Percentiles rank a stretch among this genome's conserved stretches.
These are phyloP conservation scores for Xylaria sp. DNA, from an alignment of 2,329 filamentous ascomycete genomes.

Conservation along the genomic window DNA sequence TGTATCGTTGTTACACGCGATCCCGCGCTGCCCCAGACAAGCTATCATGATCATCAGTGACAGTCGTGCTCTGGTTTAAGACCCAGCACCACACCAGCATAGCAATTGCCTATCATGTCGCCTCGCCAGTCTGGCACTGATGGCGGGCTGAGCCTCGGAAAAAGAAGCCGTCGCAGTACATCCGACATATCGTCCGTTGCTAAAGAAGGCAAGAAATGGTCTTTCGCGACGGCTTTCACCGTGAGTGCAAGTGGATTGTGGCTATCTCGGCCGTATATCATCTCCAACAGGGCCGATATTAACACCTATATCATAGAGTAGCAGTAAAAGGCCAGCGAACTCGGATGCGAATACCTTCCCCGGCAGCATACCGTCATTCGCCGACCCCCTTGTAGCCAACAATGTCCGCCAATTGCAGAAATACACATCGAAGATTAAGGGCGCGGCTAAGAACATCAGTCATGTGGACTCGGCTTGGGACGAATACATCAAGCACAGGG, in stretches of 20 bases:
- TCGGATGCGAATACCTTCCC: slow-evolving; percentile 26
- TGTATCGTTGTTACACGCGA: slow-evolving; percentile 21
- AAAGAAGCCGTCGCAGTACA: slow-evolving; percentile 28
- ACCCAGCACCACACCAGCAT: slow-evolving; percentile 5
- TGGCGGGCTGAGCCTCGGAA: slow-evolving; percentile 8
- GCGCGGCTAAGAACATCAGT: slow-evolving; percentile 27
- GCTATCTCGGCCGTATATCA: background rate
- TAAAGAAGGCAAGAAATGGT: slow-evolving; percentile 34
- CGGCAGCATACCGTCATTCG: slow-evolving; percentile 21
- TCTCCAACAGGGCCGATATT: background rate
- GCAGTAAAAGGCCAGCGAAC: slow-evolving; percentile 18
- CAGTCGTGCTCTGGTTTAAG: slow-evolving; percentile 2
- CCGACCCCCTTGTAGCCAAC: slow-evolving; percentile 24
- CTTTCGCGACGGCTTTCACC: slow-evolving; percentile 23
- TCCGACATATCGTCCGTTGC: slow-evolving; percentile 21
- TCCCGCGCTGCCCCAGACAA: background rate
- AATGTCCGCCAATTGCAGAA: slow-evolving; percentile 34
- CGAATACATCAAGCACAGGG: slow-evolving; percentile 56
- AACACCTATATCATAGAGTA: slow-evolving; percentile 16
- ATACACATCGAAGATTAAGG: slow-evolving; percentile 31
- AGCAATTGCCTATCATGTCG: slow-evolving; percentile 23
- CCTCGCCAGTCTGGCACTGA: slow-evolving; percentile 13
- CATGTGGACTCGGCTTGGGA: slow-evolving; percentile 58
- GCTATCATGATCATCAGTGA: slow-evolving; percentile 12
- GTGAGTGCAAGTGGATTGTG: slow-evolving; percentile 22